Base-by-base conservation (phyloP, 202 grass and related monocot genomes). In the Dendrocalamus latiflorus region DNA sequence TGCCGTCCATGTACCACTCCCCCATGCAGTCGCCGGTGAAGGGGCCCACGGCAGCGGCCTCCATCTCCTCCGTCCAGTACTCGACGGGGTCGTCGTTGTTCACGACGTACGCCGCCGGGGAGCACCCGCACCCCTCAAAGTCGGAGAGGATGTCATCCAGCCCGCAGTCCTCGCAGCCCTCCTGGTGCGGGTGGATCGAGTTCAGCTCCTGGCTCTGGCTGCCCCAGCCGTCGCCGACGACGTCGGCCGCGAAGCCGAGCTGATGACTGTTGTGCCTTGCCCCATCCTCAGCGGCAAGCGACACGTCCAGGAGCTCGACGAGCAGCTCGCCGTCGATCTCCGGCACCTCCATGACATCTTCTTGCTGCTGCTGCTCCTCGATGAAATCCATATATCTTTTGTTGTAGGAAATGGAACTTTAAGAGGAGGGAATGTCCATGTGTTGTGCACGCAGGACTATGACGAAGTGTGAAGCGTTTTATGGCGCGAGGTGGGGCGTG, bases 1-100 rank as follows among this genome's bases (percentile, higher is more conserved):
- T 72, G 34, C 81, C 83, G 65, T 86, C 90, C 75, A 84, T 83
- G 86, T 89, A 92, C 86, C 90, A 92, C 60, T 53, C 79, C 8
- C 70, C 83, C 56, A 71, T 20, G 78, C 73, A 48, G 41, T 21
- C 81, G 34, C 57, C 72, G 33, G 30, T 2, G 79, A 83, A 86
- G 49, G 61, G 22, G 49, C 50, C 81, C 6, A 59, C 49, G 10
- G 17, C 28, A 17, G n/a, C 69, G 25, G 22, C 36, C 3, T 67
- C 86, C 42, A 44, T 78, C 51, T 66, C 71, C 42, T 79, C 89
- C 45, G 54, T 54, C 89, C 86, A 74, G 80, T 39, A 88, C 67
- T 76, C 83, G 28, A 79, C 4, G 24, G 50, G 45, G 72, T 38
- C 75, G 43, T 65, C 86, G 81, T 26, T 41, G 81, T 28, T 41